phyloP scores from a whole-genome alignment of 2,329 filamentous ascomycete genomes.

The Talaromyces sp. region DNA sequence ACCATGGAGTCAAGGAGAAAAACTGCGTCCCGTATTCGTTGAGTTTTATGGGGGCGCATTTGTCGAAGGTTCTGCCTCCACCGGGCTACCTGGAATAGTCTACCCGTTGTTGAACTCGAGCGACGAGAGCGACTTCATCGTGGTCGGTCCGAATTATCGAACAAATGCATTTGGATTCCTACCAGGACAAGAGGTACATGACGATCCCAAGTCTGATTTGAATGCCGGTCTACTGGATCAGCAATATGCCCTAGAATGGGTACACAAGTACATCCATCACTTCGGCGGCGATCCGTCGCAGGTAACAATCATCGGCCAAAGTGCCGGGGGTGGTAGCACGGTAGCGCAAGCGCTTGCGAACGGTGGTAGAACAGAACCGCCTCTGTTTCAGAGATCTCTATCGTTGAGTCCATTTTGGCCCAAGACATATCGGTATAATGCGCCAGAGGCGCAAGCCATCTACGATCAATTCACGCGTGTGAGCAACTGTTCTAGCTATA shows the following conservation, averaged over 20 bases:
- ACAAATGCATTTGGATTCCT: neutral
- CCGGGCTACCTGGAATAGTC: neutral
- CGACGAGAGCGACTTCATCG: neutral
- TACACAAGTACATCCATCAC: constrained; percentile 27
- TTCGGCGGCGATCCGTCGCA: constrained; percentile 31
- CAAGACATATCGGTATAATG: neutral
- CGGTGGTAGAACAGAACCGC: neutral
- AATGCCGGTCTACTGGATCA: constrained; percentile 19
- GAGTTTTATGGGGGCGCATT: neutral
- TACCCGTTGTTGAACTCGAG: neutral
- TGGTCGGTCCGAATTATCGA: neutral
- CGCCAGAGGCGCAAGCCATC: neutral
- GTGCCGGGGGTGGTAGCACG: constrained; percentile 22
- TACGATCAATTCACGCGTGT: neutral
- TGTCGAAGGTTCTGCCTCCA: neutral
- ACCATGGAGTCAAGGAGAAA: neutral
- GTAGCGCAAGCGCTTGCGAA: neutral
- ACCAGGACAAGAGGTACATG: neutral
- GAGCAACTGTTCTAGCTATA: neutral
- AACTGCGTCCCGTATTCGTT: neutral
- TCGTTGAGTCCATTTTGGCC: neutral
- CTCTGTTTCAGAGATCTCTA: neutral
- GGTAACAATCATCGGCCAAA: constrained; percentile 28
- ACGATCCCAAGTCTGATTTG: neutral
- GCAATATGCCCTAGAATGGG: constrained; percentile 23